Base-by-base conservation (phyloP, 805 yeast species). In the Kluyveromyces nonfermentans region DNA sequence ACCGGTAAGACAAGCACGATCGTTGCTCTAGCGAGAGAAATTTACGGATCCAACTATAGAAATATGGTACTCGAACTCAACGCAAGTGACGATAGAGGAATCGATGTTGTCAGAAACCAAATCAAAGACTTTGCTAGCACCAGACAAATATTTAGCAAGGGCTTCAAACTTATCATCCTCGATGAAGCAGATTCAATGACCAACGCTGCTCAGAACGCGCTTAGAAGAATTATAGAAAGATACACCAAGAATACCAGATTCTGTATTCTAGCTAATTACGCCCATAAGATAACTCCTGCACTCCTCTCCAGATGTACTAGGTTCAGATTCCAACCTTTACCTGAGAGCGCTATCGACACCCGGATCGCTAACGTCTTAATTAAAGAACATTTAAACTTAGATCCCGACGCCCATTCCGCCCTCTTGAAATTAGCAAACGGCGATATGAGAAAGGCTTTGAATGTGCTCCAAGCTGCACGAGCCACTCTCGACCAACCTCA, bases 131-230 rank as follows among this genome's bases (percentile, higher is more conserved):
- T 93, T 68, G 98, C 98, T 9, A 79, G 90, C 25, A 93, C 98
- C 1, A 80, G 87, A 72, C 98, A 93, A 62, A 90, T 93, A 43
- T 93, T 90, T 65, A 72, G 80, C 47, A 72, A 75, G 43, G 94
- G 93, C 12, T 88, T 88, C 72, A 90, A 90, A 59, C 69, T 90
- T 54, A 82, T 90, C 46, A 85, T 90, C n/a, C 68, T 90, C 47
- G 97, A 90, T 67, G 97, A 90, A 67, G 96, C 96, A 0, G 96
- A 85, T 64, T 86, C 93, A n/a, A 84, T 85, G 94, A 83, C 93
- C 1, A 78, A 81, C 46, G 87, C 80, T 21, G 93, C 94, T 1
- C 93, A 85, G 60, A 85, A 85, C 60, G 88, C 93, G 1, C 67
- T 85, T 50, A 73, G 94, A 65, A 68, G 94, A 54, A 62, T 69